These are phyloP conservation scores for Fusarium staphyleae DNA, from an alignment of 2,329 filamentous ascomycete genomes.

Conservation along the genomic window DNA sequence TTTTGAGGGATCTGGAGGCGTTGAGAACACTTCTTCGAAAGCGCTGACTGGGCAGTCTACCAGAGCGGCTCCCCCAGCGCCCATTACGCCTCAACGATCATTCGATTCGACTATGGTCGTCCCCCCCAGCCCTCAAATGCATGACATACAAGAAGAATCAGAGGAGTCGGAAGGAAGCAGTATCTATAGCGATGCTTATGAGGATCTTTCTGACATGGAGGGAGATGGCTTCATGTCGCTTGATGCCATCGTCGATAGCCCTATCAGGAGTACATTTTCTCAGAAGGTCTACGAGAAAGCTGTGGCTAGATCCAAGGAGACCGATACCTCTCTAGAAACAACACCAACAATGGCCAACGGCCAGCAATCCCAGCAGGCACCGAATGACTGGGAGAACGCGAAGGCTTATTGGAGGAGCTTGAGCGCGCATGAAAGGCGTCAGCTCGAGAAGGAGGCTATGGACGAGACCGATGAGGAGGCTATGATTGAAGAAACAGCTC, in stretches of 20 bases:
- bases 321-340: constrained; percentile 1
- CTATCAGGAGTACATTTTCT: constrained; percentile 43
- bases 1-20: constrained; percentile 8
- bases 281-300: constrained; percentile 39
- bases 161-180: constrained; percentile 60
- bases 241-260: constrained; percentile 73
- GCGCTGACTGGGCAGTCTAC: background rate
- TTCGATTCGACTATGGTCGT: constrained; percentile 25
- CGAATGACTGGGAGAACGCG: constrained; percentile 70
- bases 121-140: constrained; percentile 40
- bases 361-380: constrained; percentile 11
- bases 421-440: constrained; percentile 66
- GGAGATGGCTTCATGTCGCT: constrained; percentile 75
- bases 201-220: constrained; percentile 72
- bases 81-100: constrained; percentile 25
- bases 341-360: background rate
- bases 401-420: constrained; percentile 75
- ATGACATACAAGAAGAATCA: constrained; percentile 49
- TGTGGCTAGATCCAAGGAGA: constrained; percentile 31
- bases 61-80: background rate
- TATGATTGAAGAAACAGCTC: constrained; percentile 43
- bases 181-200: constrained; percentile 79
- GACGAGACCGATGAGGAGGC: constrained; percentile 60
- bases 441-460: constrained; percentile 65
- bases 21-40: background rate